Conservation (phyloP, 768 basidiomycete genomes). For the Tricholoma hemisulphureum region DNA sequence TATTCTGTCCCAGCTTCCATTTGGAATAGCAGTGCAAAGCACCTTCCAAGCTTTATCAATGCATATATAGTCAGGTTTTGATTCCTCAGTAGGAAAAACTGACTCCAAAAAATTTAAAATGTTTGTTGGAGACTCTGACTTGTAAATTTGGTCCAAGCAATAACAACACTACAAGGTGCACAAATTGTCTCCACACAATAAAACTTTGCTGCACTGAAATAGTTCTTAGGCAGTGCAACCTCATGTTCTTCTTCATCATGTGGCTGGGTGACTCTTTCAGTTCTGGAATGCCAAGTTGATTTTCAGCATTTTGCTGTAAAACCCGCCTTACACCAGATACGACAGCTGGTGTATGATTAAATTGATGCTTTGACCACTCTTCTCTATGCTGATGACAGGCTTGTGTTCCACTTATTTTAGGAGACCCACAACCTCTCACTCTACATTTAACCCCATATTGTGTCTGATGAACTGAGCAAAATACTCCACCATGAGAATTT, state of each 20-base stretch:
- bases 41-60: too few relatives aligned
- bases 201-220: too few relatives aligned
- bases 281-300: background rate
- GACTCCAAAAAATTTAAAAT: background rate
- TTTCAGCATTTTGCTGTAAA: background rate
- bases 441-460: conserved; percentile 4
- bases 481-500: too few relatives aligned
- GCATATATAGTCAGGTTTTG: background rate
- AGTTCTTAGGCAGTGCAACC: background rate
- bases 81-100: background rate
- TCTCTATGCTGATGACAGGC: too few relatives aligned
- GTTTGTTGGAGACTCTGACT: background rate
- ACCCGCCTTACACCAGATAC: background rate
- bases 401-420: background rate
- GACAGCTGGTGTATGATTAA: background rate
- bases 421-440: conserved; percentile 1
- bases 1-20: too few relatives aligned
- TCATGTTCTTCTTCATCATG: too few relatives aligned
- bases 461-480: conserved; percentile 3
- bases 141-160: too few relatives aligned
- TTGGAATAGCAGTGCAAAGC: too few relatives aligned
- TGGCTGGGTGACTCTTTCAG: background rate
- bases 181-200: too few relatives aligned
- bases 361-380: too few relatives aligned
- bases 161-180: too few relatives aligned